These are phyloP conservation scores for Chalaropsis ovoidea DNA, from an alignment of 2,329 filamentous ascomycete species.

Conservation along the genomic window DNA sequence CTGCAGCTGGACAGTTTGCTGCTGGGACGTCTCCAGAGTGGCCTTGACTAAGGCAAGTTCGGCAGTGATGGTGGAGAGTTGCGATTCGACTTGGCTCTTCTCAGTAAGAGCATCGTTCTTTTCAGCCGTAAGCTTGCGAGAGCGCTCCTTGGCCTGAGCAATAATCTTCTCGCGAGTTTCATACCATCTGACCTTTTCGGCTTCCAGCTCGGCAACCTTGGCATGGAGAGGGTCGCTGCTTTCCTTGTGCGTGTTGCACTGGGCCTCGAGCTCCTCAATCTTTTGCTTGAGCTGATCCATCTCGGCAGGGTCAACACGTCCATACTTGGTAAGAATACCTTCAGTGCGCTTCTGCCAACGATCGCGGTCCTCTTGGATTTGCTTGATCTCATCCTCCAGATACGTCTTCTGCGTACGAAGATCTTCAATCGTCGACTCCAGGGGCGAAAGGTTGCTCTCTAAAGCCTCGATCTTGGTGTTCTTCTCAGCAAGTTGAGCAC, in stretches of 20 bases:
- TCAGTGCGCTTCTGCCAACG: slow-evolving; percentile 93
- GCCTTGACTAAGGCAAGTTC: slow-evolving; percentile 47
- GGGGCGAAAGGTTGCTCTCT: slow-evolving; percentile 63
- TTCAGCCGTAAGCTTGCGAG: slow-evolving; percentile 44
- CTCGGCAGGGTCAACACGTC: slow-evolving; percentile 86
- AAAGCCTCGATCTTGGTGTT: slow-evolving; percentile 64
- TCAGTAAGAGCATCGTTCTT: slow-evolving; percentile 44
- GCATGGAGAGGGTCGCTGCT: slow-evolving; percentile 44
- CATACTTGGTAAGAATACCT: slow-evolving; percentile 91
- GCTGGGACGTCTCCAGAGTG: slow-evolving; percentile 31
- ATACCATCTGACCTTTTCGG: slow-evolving; percentile 46
- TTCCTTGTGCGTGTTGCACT: slow-evolving; percentile 49
- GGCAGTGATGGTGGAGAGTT: slow-evolving; percentile 39
- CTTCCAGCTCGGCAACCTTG: slow-evolving; percentile 46
- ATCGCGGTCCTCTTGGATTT: slow-evolving; percentile 84
- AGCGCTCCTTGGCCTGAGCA: slow-evolving; percentile 54
- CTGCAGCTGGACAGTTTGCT: slow-evolving; percentile 34
- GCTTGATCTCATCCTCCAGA: slow-evolving; percentile 76
- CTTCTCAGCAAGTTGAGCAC: slow-evolving; percentile 66
- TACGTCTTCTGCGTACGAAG: slow-evolving; percentile 71
- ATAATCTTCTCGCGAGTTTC: slow-evolving; percentile 45
- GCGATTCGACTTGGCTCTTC: slow-evolving; percentile 43
- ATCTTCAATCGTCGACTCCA: slow-evolving; percentile 70
- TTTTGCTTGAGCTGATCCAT: slow-evolving; percentile 79
- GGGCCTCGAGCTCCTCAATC: slow-evolving; percentile 54